Evolutionary conservation across 2,329 filamentous ascomycete species (phyloP).

Genomic region (Fusarium oxysporum): DNA sequence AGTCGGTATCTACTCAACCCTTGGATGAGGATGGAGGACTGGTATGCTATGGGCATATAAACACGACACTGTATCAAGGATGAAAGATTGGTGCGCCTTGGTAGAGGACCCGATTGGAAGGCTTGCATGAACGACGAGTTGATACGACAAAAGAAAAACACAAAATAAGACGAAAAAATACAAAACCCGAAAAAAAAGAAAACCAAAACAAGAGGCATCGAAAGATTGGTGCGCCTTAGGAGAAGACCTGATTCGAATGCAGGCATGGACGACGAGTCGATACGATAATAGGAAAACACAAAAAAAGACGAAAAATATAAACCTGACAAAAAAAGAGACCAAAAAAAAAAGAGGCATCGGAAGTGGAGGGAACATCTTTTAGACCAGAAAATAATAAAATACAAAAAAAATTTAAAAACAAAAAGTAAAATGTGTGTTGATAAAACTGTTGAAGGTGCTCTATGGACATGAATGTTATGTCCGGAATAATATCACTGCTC

Average conservation of each 20-base stretch:
- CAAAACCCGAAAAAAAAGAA: neutral
- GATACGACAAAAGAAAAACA: neutral
- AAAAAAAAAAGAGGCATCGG: neutral
- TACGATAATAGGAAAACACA: no score
- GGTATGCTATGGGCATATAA: neutral
- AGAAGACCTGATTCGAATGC: no score
- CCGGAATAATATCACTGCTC: rapidly evolving
- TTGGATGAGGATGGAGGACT: no score
- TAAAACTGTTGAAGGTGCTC: neutral
- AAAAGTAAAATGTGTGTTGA: neutral
- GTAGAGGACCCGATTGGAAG: no score
- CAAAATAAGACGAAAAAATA: neutral
- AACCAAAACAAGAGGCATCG: no score
- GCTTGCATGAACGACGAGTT: neutral
- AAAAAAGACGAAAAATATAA: neutral
- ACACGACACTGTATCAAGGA: no score
- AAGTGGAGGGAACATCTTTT: neutral
- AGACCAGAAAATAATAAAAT: neutral
- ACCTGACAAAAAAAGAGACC: neutral
- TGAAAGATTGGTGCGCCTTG: no score
- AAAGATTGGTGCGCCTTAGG: neutral
- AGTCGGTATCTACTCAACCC: no score
- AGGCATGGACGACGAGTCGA: neutral
- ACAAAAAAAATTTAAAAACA: neutral
- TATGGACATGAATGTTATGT: neutral